These are phyloP conservation scores for Ananas comosus DNA, from an alignment of 176 grass and related monocot species.

Conservation along the genomic window DNA sequence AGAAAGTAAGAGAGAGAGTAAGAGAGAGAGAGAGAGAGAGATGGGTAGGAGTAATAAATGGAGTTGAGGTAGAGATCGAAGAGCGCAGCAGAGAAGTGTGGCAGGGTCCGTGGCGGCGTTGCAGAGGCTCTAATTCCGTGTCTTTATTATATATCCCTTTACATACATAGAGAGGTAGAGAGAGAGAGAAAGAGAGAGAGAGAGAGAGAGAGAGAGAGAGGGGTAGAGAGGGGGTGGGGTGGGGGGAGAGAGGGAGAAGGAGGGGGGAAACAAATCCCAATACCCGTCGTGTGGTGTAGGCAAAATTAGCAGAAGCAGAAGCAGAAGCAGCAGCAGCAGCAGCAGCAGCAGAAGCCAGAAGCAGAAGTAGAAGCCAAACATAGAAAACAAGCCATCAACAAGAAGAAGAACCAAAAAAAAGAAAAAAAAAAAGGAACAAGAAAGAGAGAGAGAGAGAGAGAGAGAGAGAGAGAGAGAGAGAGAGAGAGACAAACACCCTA, in stretches of 20 bases:
- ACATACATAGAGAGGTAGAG: neutral
- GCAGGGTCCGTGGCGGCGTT: constrained; percentile 67
- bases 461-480: too few species aligned
- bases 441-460: too few species aligned
- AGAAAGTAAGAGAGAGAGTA: constrained; percentile 12
- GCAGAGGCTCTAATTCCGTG: constrained; percentile 35
- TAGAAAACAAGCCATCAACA: neutral
- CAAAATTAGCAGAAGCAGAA: constrained; percentile 2
- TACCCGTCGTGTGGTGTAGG: neutral
- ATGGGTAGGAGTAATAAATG: constrained; percentile 1
- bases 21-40: constrained; percentile 23
- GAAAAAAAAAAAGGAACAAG: too few species aligned
- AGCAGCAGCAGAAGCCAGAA: neutral
- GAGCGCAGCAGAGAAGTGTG: constrained; percentile 61
- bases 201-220: neutral
- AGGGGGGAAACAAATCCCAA: neutral
- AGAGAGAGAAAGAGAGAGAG: neutral
- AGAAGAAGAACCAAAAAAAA: neutral
- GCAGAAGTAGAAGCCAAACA: neutral
- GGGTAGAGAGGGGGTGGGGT: too few species aligned
- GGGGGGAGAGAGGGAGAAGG: neutral
- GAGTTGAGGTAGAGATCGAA: constrained; percentile 23
- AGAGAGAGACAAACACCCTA: too few species aligned
- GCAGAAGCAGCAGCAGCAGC: neutral
- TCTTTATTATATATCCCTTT: neutral